Evolutionary conservation across 2,329 filamentous ascomycete genomes (phyloP).

Genomic region (Fusarium hostae): DNA sequence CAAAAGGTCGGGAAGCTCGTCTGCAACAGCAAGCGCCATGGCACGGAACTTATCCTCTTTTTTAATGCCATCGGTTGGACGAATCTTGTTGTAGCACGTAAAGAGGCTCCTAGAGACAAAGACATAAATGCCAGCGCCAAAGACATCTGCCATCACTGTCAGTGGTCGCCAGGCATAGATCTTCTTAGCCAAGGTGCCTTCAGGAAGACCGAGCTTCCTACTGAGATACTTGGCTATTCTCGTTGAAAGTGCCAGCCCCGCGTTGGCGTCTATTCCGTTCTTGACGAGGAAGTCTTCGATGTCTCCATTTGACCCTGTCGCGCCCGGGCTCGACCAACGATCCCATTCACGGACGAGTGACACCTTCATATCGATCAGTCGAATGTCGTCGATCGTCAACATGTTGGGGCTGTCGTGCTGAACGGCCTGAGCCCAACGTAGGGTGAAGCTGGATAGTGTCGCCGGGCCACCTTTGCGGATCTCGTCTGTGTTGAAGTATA

Average conservation of each 20-base stretch:
- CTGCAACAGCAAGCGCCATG: not conserved
- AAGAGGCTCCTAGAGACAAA: not conserved
- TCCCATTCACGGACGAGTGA: not conserved
- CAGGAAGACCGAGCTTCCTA: not conserved
- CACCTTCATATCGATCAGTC: not conserved
- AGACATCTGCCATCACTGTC: not conserved
- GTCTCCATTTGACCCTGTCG: not conserved
- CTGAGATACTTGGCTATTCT: not conserved
- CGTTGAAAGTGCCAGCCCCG: not conserved
- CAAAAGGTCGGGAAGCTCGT: not conserved
- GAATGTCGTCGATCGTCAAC: not conserved
- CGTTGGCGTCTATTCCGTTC: not conserved
- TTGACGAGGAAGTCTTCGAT: not conserved
- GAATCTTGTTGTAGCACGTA: not conserved
- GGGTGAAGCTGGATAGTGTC: not conserved
- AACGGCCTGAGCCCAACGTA: not conserved
- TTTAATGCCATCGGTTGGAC: not conserved
- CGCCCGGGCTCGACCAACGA: not conserved
- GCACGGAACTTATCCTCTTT: not conserved
- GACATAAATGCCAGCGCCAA: not conserved
- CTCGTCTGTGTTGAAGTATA: not conserved
- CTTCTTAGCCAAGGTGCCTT: slow-evolving; percentile 2
- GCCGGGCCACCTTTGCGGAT: not conserved
- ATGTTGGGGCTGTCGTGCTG: not conserved
- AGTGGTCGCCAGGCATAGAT: slow-evolving; percentile 5